These are phyloP conservation scores for Exophiala bonariae DNA, from an alignment of 2,329 filamentous ascomycete species.

Conservation along the genomic window DNA sequence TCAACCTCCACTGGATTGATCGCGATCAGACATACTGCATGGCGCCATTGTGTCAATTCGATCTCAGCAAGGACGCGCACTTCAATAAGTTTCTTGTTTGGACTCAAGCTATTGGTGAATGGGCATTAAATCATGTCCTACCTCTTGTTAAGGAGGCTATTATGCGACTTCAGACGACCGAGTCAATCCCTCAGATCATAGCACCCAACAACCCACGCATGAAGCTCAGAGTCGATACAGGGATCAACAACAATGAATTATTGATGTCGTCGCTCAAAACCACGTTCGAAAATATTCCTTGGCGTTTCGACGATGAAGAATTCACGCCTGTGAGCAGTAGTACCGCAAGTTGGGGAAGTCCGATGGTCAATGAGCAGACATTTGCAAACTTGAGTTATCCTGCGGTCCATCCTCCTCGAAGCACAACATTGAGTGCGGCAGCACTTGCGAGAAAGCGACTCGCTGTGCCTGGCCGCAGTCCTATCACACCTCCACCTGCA, in stretches of 20 bases:
- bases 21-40: slow-evolving; percentile 20
- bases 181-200: background rate
- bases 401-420: slow-evolving; percentile 10
- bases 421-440: slow-evolving; percentile 6
- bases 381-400: slow-evolving; percentile 18
- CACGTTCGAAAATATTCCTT: slow-evolving; percentile 17
- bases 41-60: slow-evolving; percentile 23
- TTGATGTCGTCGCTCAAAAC: slow-evolving; percentile 18
- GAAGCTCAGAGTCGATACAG: slow-evolving; percentile 14
- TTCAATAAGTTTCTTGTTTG: slow-evolving; percentile 20
- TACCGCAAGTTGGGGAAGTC: slow-evolving; percentile 20
- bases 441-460: slow-evolving; percentile 8
- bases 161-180: slow-evolving; percentile 2
- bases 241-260: slow-evolving; percentile 14
- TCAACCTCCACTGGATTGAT: slow-evolving; percentile 26
- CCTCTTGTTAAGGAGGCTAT: slow-evolving; percentile 19
- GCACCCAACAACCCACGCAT: slow-evolving; percentile 1
- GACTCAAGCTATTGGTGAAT: slow-evolving; percentile 20
- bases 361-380: slow-evolving; percentile 14
- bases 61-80: slow-evolving; percentile 21
- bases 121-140: slow-evolving; percentile 16
- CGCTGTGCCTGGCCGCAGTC: slow-evolving; percentile 3
- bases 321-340: slow-evolving; percentile 22
- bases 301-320: slow-evolving; percentile 20
- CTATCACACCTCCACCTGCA: slow-evolving; percentile 7